Conservation (phyloP, 179 eudicot genomes). For the Amaranthus tricolor region DNA sequence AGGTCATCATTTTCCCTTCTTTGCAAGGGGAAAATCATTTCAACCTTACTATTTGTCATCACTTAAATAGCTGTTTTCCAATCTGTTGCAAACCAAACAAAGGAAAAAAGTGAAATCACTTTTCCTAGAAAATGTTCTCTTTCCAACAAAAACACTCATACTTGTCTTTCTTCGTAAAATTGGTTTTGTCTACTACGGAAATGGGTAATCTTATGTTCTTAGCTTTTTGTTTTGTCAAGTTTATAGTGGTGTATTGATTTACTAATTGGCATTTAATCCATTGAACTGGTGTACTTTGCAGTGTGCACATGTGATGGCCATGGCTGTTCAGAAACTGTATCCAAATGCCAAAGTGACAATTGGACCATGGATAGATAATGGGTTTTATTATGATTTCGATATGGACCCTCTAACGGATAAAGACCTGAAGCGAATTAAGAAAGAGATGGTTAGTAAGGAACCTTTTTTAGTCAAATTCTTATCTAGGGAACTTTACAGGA, state of each 20-base stretch:
- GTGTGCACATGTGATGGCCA: slow-evolving; percentile 99
- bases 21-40: no score
- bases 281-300: slow-evolving; percentile 35
- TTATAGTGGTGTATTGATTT: not conserved
- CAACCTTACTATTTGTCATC: no score
- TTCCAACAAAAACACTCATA: no score
- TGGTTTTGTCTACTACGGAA: not conserved
- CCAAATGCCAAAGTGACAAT: slow-evolving; percentile 97
- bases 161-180: not conserved
- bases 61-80: no score
- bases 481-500: slow-evolving; percentile 16
- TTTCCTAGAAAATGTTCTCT: no score
- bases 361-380: slow-evolving; percentile 98
- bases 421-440: slow-evolving; percentile 89
- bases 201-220: not conserved
- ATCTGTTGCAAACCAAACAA: no score
- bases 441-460: slow-evolving; percentile 86
- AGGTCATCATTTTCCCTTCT: no score
- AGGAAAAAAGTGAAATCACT: no score
- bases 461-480: slow-evolving; percentile 10
- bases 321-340: slow-evolving; percentile 98
- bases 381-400: slow-evolving; percentile 96
- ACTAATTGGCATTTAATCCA: not conserved
- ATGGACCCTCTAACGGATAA: slow-evolving; percentile 94
- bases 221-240: not conserved